These are phyloP conservation scores for Melastoma malabathricum DNA, from an alignment of 345 rosid genomes.

Conservation along the genomic window DNA sequence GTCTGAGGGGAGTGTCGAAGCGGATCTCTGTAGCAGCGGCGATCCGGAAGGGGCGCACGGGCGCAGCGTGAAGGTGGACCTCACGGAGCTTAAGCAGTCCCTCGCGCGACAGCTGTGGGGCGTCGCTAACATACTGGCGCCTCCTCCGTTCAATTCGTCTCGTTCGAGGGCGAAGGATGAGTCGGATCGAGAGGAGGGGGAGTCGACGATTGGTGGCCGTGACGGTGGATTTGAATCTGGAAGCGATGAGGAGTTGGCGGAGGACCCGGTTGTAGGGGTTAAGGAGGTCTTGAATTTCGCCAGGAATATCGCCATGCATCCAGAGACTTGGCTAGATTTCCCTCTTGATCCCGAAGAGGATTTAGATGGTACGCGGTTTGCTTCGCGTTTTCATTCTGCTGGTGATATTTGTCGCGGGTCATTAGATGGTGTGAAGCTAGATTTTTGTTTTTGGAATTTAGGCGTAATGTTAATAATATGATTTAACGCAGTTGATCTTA, in stretches of 20 bases:
- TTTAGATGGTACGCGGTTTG: slow-evolving; percentile 46
- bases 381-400: too few relatives aligned
- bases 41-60: slow-evolving; percentile 24
- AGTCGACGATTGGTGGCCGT: slow-evolving; percentile 23
- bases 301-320: slow-evolving; percentile 74
- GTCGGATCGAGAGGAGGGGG: slow-evolving; percentile 20
- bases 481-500: too few relatives aligned
- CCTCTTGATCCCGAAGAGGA: slow-evolving; percentile 79
- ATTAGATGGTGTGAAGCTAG: too few relatives aligned
- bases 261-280: slow-evolving; percentile 46
- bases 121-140: slow-evolving; percentile 84
- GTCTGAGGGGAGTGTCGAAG: slow-evolving; percentile 3
- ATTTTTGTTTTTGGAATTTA: too few relatives aligned
- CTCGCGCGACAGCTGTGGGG: slow-evolving; percentile 78
- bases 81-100: slow-evolving; percentile 59
- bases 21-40: slow-evolving; percentile 8
- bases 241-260: slow-evolving; percentile 10
- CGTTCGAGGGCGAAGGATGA: slow-evolving; percentile 6
- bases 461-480: too few relatives aligned
- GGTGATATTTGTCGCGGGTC: too few relatives aligned
- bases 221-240: slow-evolving; percentile 12
- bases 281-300: slow-evolving; percentile 83
- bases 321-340: slow-evolving; percentile 94
- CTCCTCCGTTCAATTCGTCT: slow-evolving; percentile 27
- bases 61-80: slow-evolving; percentile 82